These are phyloP conservation scores for Orychophragmus violaceus DNA, from an alignment of 345 rosid species.

Conservation along the genomic window DNA sequence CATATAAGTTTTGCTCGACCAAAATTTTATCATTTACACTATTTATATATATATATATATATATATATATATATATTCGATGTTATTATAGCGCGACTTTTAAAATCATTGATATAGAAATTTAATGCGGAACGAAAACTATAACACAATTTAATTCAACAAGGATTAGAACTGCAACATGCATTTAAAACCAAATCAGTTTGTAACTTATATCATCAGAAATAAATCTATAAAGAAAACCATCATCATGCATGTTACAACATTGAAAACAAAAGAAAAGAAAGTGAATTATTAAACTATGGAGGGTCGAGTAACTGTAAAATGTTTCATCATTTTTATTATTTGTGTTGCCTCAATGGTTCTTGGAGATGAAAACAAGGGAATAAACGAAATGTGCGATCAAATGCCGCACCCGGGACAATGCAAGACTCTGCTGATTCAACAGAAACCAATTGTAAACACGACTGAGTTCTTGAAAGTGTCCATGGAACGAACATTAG, in stretches of 20 bases:
- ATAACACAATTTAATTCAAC: background rate
- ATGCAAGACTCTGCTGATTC: constrained; percentile 32
- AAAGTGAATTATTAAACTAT: background rate
- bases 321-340: background rate
- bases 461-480: constrained; percentile 42
- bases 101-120: background rate
- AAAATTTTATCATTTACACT: too few species aligned
- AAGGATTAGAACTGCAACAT: background rate
- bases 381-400: constrained; percentile 41
- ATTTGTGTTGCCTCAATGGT: background rate
- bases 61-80: too few species aligned
- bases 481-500: constrained; percentile 38
- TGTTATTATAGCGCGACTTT: background rate
- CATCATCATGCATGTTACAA: background rate
- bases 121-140: background rate
- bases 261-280: background rate
- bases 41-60: too few species aligned
- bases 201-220: background rate
- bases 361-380: background rate
- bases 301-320: background rate
- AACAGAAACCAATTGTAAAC: constrained; percentile 18
- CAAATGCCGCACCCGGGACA: constrained; percentile 61
- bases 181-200: background rate
- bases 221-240: constrained; percentile 4
- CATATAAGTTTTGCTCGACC: too few species aligned